Base-by-base conservation (phyloP, 441 rosid species). In the Metrosideros polymorpha region DNA sequence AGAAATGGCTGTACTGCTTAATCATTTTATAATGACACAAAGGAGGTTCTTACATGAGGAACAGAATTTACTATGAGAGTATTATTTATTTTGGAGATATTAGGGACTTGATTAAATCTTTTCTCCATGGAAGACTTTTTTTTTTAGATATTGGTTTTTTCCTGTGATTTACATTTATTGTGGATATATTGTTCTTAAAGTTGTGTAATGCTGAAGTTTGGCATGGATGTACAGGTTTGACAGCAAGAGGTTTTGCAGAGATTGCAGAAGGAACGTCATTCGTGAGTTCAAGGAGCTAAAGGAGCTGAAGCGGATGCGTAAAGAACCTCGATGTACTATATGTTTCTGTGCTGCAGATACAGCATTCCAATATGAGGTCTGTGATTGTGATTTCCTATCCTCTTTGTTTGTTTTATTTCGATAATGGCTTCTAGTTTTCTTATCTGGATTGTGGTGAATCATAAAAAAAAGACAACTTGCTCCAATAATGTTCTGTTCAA, bases 161-260 rank as follows among this genome's bases (percentile, higher is more conserved):
- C 50, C 49, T 1, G 29, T 24, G 82, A 75, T 42, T 42, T 75
- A 24, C 49, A 75, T 75, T 42, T 43, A 6, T 24, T 42, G 49
- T 25, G 24, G 82, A 42, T 75, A 39, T 22, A 24, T 15, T 29
- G 50, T 42, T 22, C 82, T 12, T 71, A 39, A 71, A 71, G 29
- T 75, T 6, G 49, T 75, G 82, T 39, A 75, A 75, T 75, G 49
- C 42, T 75, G 82, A 75, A 76, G 77, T 51, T 50, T 66, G 63
- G 83, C 86, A 29, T 92, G 85, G 86, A 66, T 91, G 76, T 86
- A 86, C 95, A 98, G 99, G 95, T 98, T 98, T 90, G 99, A 98
- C 89, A 93, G 95, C 97, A 98, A 98, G 92, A 95, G 96, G 89
- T 98, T 98, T 92, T 98, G 99, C 89, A 92, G 98, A 95, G 99